phyloP scores from a whole-genome alignment of 768 basidiomycete species.

The Boletus tomentosulus region DNA sequence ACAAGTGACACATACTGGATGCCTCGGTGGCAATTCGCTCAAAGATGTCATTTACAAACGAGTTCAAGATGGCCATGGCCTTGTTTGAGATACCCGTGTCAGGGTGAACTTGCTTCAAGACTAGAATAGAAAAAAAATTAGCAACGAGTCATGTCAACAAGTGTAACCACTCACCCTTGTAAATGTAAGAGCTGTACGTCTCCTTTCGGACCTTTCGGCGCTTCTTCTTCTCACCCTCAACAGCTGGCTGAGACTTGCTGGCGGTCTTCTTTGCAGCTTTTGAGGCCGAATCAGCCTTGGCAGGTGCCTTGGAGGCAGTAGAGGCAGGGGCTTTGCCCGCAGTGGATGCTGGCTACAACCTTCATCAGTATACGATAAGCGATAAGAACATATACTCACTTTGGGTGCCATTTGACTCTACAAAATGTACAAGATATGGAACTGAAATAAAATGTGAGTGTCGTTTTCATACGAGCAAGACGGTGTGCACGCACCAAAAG shows the following conservation, averaged over 20 bases:
- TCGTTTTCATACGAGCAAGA: slow-evolving; percentile 2
- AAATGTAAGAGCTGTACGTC: slow-evolving; percentile 83
- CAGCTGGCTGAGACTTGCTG: slow-evolving; percentile 48
- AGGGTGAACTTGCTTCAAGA: slow-evolving; percentile 89
- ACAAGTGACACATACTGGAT: slow-evolving; percentile 47
- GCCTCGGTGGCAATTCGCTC: slow-evolving; percentile 76
- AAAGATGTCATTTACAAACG: slow-evolving; percentile 82
- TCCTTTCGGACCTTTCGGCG: slow-evolving; percentile 77
- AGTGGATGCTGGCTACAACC: slow-evolving; percentile 38
- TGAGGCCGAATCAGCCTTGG: too few relatives aligned
- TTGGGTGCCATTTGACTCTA: slow-evolving; percentile 37
- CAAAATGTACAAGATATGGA: slow-evolving; percentile 30
- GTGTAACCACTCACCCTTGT: slow-evolving; percentile 52
- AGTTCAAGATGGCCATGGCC: slow-evolving; percentile 60
- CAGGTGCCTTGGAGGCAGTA: too few relatives aligned
- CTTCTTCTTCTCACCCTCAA: slow-evolving; percentile 74
- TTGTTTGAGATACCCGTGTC: slow-evolving; percentile 67
- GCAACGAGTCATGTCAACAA: background rate
- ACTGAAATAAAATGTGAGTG: slow-evolving; percentile 20
- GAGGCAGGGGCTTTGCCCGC: slow-evolving; percentile 35
- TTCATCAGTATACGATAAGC: slow-evolving; percentile 9
- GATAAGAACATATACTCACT: slow-evolving; percentile 22
- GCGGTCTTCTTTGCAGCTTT: slow-evolving; percentile 56
- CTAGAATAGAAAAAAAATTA: slow-evolving; percentile 31
- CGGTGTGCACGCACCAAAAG: slow-evolving; percentile 21